Evolutionary conservation across 192 early-diverging fungal genomes (phyloP).

Genomic region (Paraglomus occultum): DNA sequence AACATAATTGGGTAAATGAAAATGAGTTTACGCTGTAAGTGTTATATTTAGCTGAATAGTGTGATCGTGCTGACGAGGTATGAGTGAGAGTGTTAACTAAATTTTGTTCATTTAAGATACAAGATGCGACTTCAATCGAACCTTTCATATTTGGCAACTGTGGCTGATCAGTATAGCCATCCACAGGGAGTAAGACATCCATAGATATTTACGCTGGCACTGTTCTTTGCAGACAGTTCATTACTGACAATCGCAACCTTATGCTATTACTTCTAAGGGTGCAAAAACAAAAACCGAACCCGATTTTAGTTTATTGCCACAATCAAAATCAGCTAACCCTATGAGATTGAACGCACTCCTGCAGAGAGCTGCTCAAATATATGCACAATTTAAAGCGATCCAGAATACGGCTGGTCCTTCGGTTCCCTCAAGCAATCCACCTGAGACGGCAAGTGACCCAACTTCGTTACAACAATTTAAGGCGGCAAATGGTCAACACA

Average conservation of each 20-base stretch:
- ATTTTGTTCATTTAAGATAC: conserved; percentile 3
- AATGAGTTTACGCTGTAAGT: conserved; percentile 8
- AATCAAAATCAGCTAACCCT: not conserved
- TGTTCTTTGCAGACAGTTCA: not conserved
- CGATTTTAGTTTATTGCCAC: conserved; percentile 21
- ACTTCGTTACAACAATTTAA: conserved; percentile 18
- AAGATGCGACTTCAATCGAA: conserved; percentile 24
- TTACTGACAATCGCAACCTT: not conserved
- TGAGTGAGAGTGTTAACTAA: not conserved
- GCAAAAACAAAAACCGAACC: conserved; percentile 17
- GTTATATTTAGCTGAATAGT: too few species aligned
- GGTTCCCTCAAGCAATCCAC: not conserved
- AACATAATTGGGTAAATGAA: not conserved
- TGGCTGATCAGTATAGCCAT: conserved; percentile 26
- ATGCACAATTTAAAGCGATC: conserved; percentile 11
- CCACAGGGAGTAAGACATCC: conserved; percentile 11
- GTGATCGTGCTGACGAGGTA: too few species aligned
- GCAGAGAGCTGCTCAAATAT: conserved; percentile 20
- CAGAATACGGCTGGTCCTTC: conserved; percentile 1
- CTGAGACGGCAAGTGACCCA: not conserved
- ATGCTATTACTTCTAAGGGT: not conserved
- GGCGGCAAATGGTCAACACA: not conserved
- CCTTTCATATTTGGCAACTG: conserved; percentile 23
- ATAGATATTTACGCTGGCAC: not conserved
- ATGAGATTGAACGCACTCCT: conserved; percentile 22